These are phyloP conservation scores for Starmerella apis DNA, from an alignment of 805 yeast genomes.

Conservation along the genomic window DNA sequence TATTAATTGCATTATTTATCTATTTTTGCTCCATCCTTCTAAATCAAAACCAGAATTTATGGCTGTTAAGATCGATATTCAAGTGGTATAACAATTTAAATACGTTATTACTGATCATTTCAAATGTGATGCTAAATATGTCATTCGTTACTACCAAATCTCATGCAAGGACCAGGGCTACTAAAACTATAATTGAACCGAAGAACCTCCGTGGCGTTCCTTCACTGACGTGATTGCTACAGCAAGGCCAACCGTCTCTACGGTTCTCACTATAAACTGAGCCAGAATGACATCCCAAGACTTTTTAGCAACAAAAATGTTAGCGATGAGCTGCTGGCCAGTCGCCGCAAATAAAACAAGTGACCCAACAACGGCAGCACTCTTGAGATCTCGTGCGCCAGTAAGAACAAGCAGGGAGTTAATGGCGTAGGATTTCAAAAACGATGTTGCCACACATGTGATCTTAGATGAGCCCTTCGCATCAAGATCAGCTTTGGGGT, in stretches of 20 bases:
- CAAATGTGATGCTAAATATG: no score
- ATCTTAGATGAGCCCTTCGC: conserved; percentile 29
- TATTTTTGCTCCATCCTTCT: no score
- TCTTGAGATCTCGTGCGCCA: conserved; percentile 11
- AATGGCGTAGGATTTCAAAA: conserved; percentile 35
- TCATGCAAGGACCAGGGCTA: no score
- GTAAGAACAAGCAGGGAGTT: conserved; percentile 34
- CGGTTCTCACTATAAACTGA: conserved; percentile 27
- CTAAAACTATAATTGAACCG: neutral
- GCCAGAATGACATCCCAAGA: conserved; percentile 31
- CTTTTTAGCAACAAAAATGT: conserved; percentile 31
- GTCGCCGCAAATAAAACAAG: conserved; percentile 33
- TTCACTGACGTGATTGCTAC: conserved; percentile 26
- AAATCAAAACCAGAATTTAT: no score
- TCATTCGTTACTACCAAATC: no score
- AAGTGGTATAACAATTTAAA: no score
- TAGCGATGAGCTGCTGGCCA: conserved; percentile 31
- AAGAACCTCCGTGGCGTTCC: neutral
- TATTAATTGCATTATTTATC: no score
- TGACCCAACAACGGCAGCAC: conserved; percentile 33
- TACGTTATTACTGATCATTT: no score
- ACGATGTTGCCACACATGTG: conserved; percentile 31
- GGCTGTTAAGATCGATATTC: no score
- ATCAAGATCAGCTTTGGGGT: conserved; percentile 30
- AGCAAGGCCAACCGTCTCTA: conserved; percentile 37